Conservation (phyloP, 1,139 yeast genomes). For the Diutina scorzettiae region DNA sequence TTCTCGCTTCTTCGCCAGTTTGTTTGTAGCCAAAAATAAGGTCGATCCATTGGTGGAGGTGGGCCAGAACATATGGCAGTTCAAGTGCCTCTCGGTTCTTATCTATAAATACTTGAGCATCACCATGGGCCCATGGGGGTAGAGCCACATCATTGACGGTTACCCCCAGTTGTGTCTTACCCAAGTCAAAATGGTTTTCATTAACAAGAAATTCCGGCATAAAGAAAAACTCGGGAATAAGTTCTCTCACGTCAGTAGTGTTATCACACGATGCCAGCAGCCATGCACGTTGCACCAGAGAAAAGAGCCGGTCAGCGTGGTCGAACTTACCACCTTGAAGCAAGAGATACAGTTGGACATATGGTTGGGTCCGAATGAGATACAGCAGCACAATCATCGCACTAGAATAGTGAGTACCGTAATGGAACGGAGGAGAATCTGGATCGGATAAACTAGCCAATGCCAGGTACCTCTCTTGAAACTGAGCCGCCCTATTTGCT, state of each 20-base stretch:
- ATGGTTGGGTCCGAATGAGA: conserved; percentile 64
- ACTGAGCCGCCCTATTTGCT: conserved; percentile 42
- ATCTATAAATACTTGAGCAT: conserved; percentile 57
- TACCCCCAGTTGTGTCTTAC: conserved; percentile 51
- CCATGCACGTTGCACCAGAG: conserved; percentile 69
- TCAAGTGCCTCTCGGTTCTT: conserved; percentile 76
- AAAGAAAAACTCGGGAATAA: conserved; percentile 75
- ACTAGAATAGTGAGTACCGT: conserved; percentile 85
- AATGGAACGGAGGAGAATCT: conserved; percentile 66
- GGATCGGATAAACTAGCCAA: conserved; percentile 38
- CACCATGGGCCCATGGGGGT: conserved; percentile 77
- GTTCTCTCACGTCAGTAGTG: conserved; percentile 77
- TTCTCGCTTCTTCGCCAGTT: conserved; percentile 54
- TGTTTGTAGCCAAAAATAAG: conserved; percentile 72
- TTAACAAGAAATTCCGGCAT: conserved; percentile 66
- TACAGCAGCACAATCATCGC: conserved; percentile 85
- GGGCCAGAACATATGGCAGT: conserved; percentile 63
- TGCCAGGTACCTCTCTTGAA: conserved; percentile 61
- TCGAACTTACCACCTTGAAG: conserved; percentile 83
- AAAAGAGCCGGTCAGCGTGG: conserved; percentile 72
- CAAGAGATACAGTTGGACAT: conserved; percentile 62
- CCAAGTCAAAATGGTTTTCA: conserved; percentile 54
- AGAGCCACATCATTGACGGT: conserved; percentile 47
- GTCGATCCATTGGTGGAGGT: conserved; percentile 75
- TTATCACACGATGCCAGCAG: conserved; percentile 62